Conservation (phyloP, 768 basidiomycete genomes). For the Scleroderma citrinum region DNA sequence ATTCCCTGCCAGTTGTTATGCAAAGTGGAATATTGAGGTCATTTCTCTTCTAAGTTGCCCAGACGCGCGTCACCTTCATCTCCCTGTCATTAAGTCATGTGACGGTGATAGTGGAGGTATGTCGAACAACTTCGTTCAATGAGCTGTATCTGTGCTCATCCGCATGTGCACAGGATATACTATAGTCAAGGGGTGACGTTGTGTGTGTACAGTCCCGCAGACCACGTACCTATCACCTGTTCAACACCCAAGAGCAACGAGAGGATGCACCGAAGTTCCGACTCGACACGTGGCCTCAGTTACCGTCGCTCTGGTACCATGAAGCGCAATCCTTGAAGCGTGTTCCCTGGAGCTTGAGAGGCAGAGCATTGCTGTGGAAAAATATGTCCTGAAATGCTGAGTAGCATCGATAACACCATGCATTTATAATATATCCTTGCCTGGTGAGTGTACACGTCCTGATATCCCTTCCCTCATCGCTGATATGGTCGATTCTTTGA, state of each 20-base stretch:
- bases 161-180: not conserved
- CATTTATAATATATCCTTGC: not conserved
- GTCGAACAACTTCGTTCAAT: too few species aligned
- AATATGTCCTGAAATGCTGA: not conserved
- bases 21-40: not conserved
- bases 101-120: too few species aligned
- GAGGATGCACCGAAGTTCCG: not conserved
- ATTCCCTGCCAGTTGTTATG: not conserved
- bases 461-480: not conserved
- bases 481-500: too few species aligned
- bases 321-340: not conserved
- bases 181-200: not conserved
- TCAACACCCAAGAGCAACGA: not conserved
- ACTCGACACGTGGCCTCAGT: not conserved
- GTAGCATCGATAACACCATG: not conserved
- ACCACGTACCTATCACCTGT: not conserved
- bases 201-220: not conserved
- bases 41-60: not conserved
- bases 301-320: not conserved
- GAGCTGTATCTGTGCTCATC: not conserved
- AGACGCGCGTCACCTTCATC: too few species aligned
- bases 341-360: constrained; percentile 1
- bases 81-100: too few species aligned
- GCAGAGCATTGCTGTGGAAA: not conserved
- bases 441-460: not conserved